A percentile compares a stretch with the other conserved stretches of the same genome.
Evolutionary conservation across 768 basidiomycete species (phyloP).

Genomic region (Gloeopeniophorella convolvens): DNA sequence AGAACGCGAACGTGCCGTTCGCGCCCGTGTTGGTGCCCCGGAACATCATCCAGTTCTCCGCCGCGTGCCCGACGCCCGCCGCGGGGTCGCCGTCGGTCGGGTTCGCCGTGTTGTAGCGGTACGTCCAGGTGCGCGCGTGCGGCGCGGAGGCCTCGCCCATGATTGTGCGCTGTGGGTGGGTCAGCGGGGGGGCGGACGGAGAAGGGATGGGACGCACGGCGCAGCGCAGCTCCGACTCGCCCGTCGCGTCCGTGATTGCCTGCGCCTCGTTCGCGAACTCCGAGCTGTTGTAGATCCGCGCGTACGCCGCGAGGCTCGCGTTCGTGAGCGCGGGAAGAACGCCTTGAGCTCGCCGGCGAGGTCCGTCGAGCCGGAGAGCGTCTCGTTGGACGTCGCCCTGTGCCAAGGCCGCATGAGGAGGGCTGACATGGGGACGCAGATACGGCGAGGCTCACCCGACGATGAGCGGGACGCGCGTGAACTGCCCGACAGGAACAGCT

Average conservation of each 20-base stretch:
- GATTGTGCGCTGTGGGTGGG: constrained; percentile 34
- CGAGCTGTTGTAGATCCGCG: no score
- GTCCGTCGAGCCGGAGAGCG: constrained; percentile 37
- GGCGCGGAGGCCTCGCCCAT: constrained; percentile 38
- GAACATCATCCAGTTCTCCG: constrained; percentile 70
- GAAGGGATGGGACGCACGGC: constrained; percentile 37
- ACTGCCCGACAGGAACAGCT: constrained; percentile 39
- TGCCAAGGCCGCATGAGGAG: constrained; percentile 12
- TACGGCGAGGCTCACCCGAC: no score
- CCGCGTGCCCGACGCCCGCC: constrained; percentile 41
- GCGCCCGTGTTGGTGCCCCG: constrained; percentile 55
- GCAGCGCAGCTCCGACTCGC: constrained; percentile 45
- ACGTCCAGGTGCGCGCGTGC: constrained; percentile 39
- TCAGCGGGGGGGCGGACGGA: not conserved
- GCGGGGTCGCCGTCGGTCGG: constrained; percentile 32
- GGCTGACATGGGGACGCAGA: constrained; percentile 17
- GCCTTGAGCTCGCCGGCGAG: constrained; percentile 32
- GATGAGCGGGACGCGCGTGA: constrained; percentile 48
- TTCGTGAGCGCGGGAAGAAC: constrained; percentile 42
- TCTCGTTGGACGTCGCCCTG: constrained; percentile 56
- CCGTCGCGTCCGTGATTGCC: constrained; percentile 40
- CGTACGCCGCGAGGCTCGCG: constrained; percentile 38
- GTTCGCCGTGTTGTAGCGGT: constrained; percentile 53
- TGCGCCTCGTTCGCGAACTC: constrained; percentile 39
- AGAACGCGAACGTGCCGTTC: constrained; percentile 50